Percentiles rank a stretch among this genome's conserved stretches.
phyloP scores from a whole-genome alignment of 352 stramenopile species.

The Phytophthora rubi region DNA sequence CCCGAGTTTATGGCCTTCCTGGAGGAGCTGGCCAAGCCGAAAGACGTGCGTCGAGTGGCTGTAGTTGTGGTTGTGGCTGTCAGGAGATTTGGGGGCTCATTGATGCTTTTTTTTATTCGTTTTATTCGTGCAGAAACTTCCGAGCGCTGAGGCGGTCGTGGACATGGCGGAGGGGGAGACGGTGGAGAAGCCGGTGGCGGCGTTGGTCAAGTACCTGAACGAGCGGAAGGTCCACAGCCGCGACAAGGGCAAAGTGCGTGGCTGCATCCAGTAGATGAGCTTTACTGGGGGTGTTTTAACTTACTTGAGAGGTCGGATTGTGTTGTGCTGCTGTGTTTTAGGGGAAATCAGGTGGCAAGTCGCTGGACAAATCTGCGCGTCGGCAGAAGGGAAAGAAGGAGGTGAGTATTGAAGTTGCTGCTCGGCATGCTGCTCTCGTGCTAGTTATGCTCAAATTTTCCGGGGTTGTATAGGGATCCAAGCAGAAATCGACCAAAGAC shows the following conservation, averaged over 20 bases:
- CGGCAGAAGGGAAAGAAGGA: conserved; percentile 59
- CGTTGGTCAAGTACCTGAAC: conserved; percentile 86
- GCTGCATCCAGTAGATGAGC: too few relatives aligned
- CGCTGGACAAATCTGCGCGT: conserved; percentile 47
- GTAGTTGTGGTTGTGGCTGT: not conserved
- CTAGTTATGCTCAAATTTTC: not conserved
- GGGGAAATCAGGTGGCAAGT: conserved; percentile 43
- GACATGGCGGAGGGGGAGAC: conserved; percentile 62
- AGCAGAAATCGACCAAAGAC: conserved; percentile 47
- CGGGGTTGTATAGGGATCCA: conserved; percentile 18
- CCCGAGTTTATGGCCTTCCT: conserved; percentile 78
- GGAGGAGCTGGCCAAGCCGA: conserved; percentile 66
- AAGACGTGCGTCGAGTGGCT: conserved; percentile 52
- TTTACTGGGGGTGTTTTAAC: too few relatives aligned
- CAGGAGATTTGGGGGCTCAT: not conserved
- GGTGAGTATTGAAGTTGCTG: conserved; percentile 22
- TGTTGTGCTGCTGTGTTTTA: conserved; percentile 20
- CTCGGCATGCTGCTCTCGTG: not conserved
- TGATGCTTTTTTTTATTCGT: conserved; percentile 10
- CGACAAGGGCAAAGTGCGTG: conserved; percentile 70
- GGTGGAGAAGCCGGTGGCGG: conserved; percentile 72
- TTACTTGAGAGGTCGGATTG: too few relatives aligned
- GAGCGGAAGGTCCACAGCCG: conserved; percentile 68
- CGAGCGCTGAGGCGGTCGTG: conserved; percentile 61
- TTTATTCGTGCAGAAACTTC: conserved; percentile 61